These are phyloP conservation scores for Abrus precatorius DNA, from an alignment of 306 rosid genomes.

Conservation along the genomic window DNA sequence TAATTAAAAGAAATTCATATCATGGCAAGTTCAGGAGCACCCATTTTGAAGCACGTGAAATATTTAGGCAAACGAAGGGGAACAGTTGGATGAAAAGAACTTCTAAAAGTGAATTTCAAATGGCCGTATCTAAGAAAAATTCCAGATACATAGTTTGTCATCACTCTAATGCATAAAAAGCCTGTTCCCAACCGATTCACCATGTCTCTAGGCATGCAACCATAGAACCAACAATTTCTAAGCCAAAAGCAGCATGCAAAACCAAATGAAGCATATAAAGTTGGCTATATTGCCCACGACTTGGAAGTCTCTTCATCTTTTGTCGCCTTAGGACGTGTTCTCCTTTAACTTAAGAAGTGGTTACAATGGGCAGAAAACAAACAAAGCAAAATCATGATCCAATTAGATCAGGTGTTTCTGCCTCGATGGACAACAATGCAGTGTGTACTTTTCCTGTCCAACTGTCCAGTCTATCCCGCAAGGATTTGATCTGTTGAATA, in stretches of 20 bases:
- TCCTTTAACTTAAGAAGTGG: constrained; percentile 53
- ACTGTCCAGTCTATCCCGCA: constrained; percentile 80
- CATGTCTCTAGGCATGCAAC: constrained; percentile 65
- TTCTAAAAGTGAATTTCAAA: constrained; percentile 46
- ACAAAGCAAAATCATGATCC: constrained; percentile 67
- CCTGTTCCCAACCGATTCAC: constrained; percentile 56
- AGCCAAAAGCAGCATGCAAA: constrained; percentile 58
- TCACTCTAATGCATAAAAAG: constrained; percentile 61
- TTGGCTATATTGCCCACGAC: constrained; percentile 58
- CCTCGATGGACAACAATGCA: constrained; percentile 90
- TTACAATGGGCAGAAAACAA: constrained; percentile 64
- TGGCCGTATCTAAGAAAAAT: constrained; percentile 57
- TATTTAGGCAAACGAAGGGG: not conserved
- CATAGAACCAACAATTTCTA: constrained; percentile 66
- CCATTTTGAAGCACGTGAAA: not conserved
- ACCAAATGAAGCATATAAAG: constrained; percentile 59
- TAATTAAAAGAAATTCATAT: not conserved
- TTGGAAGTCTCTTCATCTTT: constrained; percentile 49
- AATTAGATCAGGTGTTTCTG: constrained; percentile 96
- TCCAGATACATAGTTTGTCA: constrained; percentile 58
- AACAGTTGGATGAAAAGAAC: constrained; percentile 43
- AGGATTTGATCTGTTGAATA: constrained; percentile 85
- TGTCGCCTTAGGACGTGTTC: constrained; percentile 52
- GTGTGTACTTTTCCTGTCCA: constrained; percentile 92
- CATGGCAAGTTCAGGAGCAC: constrained; percentile 1